Conservation (phyloP, 495 filamentous ascomycete species). For the Penicillium cataractarum region DNA sequence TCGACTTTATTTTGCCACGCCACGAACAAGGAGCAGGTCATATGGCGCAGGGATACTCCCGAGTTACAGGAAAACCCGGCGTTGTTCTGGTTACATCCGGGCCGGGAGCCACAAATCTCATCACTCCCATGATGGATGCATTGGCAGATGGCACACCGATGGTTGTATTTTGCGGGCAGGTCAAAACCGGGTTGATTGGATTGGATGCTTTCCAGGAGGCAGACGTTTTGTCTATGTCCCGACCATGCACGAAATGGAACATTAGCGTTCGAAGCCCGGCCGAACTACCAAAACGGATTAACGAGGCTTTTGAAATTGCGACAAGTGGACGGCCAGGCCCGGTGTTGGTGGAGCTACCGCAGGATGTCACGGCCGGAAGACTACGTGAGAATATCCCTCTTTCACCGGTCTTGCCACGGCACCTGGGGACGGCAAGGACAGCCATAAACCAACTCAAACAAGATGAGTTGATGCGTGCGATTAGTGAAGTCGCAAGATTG, state of each 20-base stretch:
- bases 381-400: constrained; percentile 9
- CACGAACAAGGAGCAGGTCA: constrained; percentile 70
- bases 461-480: not conserved
- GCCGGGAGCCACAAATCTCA: constrained; percentile 65
- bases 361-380: constrained; percentile 55
- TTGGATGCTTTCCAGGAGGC: constrained; percentile 68
- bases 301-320: constrained; percentile 67
- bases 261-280: constrained; percentile 63
- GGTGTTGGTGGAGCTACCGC: constrained; percentile 64
- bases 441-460: constrained; percentile 38
- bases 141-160: constrained; percentile 64
- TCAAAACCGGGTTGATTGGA: constrained; percentile 57
- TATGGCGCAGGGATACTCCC: constrained; percentile 68
- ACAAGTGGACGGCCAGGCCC: constrained; percentile 62
- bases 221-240: constrained; percentile 63
- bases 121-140: constrained; percentile 66
- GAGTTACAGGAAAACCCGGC: constrained; percentile 61
- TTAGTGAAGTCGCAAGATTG: constrained; percentile 57
- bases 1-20: constrained; percentile 63
- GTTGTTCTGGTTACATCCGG: constrained; percentile 67
- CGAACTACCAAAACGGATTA: constrained; percentile 60
- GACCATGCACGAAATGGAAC: constrained; percentile 70
- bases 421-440: constrained; percentile 19
- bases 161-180: constrained; percentile 66
- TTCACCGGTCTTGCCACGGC: constrained; percentile 18